Percentiles rank a stretch among this genome's conserved stretches.
Evolutionary conservation across 768 basidiomycete species (phyloP).

Genomic region (Pilatotrama ljubarskyi): DNA sequence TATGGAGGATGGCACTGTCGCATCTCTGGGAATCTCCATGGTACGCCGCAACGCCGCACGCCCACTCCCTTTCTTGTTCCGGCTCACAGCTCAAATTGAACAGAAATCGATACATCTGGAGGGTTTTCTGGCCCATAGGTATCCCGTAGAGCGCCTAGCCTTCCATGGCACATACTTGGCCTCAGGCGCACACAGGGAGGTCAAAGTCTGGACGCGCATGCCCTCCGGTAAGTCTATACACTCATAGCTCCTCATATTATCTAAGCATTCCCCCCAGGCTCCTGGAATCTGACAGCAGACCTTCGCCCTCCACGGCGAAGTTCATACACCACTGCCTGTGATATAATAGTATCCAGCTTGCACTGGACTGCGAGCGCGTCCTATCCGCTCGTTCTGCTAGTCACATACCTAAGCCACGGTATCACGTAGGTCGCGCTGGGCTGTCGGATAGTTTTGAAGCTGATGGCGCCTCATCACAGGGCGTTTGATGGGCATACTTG

Average conservation of each 20-base stretch:
- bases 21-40: background rate
- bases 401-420: background rate
- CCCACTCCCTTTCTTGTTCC: background rate
- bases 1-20: background rate
- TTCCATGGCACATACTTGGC: background rate
- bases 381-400: background rate
- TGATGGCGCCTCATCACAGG: background rate
- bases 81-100: background rate
- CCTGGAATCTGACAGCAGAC: background rate
- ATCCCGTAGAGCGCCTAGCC: slow-evolving; percentile 1
- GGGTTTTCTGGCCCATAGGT: background rate
- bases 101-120: background rate
- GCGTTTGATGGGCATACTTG: background rate
- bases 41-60: background rate
- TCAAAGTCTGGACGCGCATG: background rate
- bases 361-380: background rate
- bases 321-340: background rate
- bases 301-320: background rate
- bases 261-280: background rate
- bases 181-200: background rate
- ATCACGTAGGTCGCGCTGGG: background rate
- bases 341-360: background rate
- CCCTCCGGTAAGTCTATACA: background rate
- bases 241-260: background rate
- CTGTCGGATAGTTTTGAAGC: background rate